A percentile compares a stretch with the other conserved stretches of the same genome.
These are phyloP conservation scores for Blastobotrys capitulatus DNA, from an alignment of 1,139 yeast genomes.

Conservation along the genomic window DNA sequence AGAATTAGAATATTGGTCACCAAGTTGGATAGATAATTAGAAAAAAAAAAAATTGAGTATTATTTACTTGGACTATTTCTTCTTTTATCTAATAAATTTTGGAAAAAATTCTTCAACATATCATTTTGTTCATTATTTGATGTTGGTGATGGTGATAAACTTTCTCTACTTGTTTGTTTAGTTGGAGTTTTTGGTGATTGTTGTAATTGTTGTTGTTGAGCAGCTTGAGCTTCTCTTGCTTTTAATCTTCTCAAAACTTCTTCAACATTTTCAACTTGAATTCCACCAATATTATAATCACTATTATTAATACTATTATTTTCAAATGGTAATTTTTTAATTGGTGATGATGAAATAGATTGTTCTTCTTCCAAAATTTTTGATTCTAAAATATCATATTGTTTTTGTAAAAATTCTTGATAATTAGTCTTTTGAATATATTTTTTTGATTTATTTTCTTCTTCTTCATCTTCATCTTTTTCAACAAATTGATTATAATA, in stretches of 20 bases:
- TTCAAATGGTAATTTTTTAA: not conserved
- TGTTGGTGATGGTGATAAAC: slow-evolving; percentile 11
- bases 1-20: slow-evolving; percentile 61
- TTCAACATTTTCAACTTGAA: slow-evolving; percentile 28
- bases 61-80: slow-evolving; percentile 12
- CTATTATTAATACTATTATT: not conserved
- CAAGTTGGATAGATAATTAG: slow-evolving; percentile 23
- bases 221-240: slow-evolving; percentile 20
- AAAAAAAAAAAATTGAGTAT: too few species aligned
- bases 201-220: not conserved
- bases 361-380: slow-evolving; percentile 11
- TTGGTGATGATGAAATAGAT: not conserved
- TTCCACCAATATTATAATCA: slow-evolving; percentile 28
- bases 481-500: not conserved
- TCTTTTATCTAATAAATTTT: slow-evolving; percentile 24
- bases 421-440: slow-evolving; percentile 17
- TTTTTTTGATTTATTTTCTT: slow-evolving; percentile 1
- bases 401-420: slow-evolving; percentile 25
- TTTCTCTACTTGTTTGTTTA: slow-evolving; percentile 13
- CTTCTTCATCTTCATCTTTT: slow-evolving; percentile 7
- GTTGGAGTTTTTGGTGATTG: slow-evolving; percentile 18
- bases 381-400: slow-evolving; percentile 20
- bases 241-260: slow-evolving; percentile 27
- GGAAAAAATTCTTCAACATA: slow-evolving; percentile 28
- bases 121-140: slow-evolving; percentile 20